Percentiles rank a stretch among this genome's conserved stretches.
phyloP scores from a whole-genome alignment of 495 filamentous ascomycete species.

The Podospora bellae-mahoneyi region DNA sequence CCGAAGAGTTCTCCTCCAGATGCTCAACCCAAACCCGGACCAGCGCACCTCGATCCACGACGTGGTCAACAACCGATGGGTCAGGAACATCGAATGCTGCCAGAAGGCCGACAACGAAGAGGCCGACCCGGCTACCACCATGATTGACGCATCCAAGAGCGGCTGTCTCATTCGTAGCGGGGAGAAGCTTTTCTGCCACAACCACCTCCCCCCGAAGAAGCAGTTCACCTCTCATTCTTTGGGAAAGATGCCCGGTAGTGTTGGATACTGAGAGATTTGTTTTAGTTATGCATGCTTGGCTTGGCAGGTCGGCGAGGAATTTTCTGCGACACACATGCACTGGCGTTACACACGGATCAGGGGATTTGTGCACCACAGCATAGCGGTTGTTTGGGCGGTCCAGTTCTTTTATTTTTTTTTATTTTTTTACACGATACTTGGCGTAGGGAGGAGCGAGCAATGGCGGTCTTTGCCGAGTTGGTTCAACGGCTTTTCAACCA shows the following conservation, averaged over 20 bases:
- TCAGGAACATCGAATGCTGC: conserved; percentile 71
- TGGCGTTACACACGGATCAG: not conserved
- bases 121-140: conserved; percentile 32
- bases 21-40: conserved; percentile 69
- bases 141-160: conserved; percentile 54
- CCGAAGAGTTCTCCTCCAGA: conserved; percentile 63
- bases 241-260: conserved; percentile 47
- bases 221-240: conserved; percentile 37
- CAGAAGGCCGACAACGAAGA: conserved; percentile 59
- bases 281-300: not conserved
- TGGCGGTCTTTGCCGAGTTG: no score
- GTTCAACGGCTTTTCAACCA: no score
- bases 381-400: conserved; percentile 2
- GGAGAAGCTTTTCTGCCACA: conserved; percentile 49
- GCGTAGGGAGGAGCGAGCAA: not conserved
- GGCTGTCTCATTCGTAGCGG: conserved; percentile 38
- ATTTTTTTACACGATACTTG: not conserved
- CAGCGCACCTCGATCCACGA: conserved; percentile 62
- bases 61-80: conserved; percentile 57
- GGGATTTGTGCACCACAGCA: not conserved
- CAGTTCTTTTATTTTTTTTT: not conserved
- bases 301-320: not conserved
- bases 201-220: conserved; percentile 44
- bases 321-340: not conserved
- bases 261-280: conserved; percentile 37